Evolutionary conservation across 345 rosid species (phyloP), one percentile per base, ranked within the genome.

Genomic region (Ceriops decandra): DNA sequence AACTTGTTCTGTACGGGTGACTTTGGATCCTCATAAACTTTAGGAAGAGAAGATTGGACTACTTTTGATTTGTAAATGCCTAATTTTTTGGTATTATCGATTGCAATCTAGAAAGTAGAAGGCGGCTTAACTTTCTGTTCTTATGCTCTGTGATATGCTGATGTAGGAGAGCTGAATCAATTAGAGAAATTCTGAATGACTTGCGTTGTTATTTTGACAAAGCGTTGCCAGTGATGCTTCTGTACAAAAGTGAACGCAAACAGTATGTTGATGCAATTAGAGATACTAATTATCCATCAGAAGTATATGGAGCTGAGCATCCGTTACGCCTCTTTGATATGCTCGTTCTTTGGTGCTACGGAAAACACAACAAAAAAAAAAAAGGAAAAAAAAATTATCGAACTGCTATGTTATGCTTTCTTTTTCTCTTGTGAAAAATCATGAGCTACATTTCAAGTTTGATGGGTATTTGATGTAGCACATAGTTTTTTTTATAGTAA

Each of bases 191-290:
- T 57, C 67, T 88, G 79, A 85, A 84, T 66, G 97, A 97, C 60
- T 74, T 91, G 68, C 78, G 89, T 15, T 80, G 86, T 72, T 93
- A 91, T 78, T 93, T 93, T 61, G 92, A 93, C 77, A 89, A 83
- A 77, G 92, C 96, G 65, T 85, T 89, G 73, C 91, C 93, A 6
- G 83, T 82, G 64, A 81, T 91, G 82, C 97, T 95, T 56, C 76
- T 95, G 57, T 91, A 89, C 79, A 89, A 85, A 78, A 86, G 84
- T 73, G 97, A 95, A 82, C 90, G 97, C 19, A 86, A 67, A 53
- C 96, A 95, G 57, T 91, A 85, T 79, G 72, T 73, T 17, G 86
- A 85, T 64, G 65, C 73, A 27, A 79, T 88, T 63, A 64, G 68
- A 53, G 83, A 84, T 68, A 79, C 79, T 67, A 60, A 60, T 20